A percentile compares a stretch with the other conserved stretches of the same genome.
These are phyloP conservation scores for Solanum megistacrolobum DNA, from an alignment of 257 asterid species.

Conservation along the genomic window DNA sequence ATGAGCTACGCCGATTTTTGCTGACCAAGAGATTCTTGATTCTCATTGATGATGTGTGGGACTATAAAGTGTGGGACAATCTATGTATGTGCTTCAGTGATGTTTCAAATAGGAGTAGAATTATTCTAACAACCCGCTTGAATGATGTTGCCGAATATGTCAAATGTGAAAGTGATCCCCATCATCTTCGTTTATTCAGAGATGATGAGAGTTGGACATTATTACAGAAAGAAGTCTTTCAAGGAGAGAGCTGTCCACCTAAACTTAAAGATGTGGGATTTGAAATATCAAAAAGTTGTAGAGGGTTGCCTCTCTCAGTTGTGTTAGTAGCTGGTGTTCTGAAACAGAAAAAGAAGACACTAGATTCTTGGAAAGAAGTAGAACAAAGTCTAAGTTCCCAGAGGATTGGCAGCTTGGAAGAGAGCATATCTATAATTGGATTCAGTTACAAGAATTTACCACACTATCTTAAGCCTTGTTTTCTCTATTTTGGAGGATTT, in stretches of 20 bases:
- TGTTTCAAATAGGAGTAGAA: background rate
- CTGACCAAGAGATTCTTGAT: background rate
- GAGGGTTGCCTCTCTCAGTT: background rate
- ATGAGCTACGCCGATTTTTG: background rate
- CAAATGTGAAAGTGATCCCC: background rate
- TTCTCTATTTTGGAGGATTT: constrained; percentile 5
- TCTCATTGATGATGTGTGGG: background rate
- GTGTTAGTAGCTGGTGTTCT: constrained; percentile 1
- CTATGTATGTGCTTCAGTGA: background rate
- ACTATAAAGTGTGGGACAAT: background rate
- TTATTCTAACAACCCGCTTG: background rate
- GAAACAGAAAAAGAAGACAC: constrained; percentile 1
- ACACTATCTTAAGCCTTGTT: constrained; percentile 8
- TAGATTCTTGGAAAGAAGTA: background rate
- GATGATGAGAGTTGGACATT: background rate
- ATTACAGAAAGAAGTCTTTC: background rate
- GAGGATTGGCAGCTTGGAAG: background rate
- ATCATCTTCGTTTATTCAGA: background rate
- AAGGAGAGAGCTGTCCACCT: background rate
- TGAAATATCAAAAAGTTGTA: background rate
- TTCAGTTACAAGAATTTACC: constrained; percentile 10
- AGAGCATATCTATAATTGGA: constrained; percentile 3
- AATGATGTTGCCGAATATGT: background rate
- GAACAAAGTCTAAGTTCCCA: background rate
- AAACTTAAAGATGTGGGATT: background rate